Conservation (phyloP, 139 green algal genomes). For the Tetratostichococcus sp. region DNA sequence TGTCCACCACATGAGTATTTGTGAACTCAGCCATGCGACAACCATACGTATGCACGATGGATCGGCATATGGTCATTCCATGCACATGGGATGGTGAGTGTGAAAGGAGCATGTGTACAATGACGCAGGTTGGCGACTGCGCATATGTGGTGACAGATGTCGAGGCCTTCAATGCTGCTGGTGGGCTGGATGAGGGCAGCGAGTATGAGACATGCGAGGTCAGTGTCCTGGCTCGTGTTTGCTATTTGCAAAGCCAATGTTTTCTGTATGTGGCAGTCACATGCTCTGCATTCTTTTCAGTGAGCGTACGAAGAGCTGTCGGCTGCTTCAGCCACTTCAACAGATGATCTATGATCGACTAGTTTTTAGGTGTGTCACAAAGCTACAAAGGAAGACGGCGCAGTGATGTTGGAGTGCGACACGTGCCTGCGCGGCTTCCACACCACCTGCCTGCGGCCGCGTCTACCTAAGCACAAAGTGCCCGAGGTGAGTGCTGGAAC, state of each 20-base stretch:
- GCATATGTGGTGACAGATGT: not conserved
- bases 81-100: no score
- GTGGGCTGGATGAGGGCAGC: not conserved
- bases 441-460: slow-evolving; percentile 71
- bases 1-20: no score
- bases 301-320: no score
- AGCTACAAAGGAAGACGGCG: not conserved
- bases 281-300: no score
- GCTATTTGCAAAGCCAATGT: no score
- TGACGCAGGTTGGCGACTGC: not conserved
- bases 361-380: not conserved
- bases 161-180: not conserved
- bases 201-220: not conserved
- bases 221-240: not conserved
- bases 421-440: slow-evolving; percentile 85
- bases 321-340: no score
- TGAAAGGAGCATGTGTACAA: no score
- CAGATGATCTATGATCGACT: no score
- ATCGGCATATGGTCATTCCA: no score
- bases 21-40: no score
- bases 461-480: slow-evolving; percentile 47
- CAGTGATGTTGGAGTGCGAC: slow-evolving; percentile 84
- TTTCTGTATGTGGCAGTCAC: no score
- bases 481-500: slow-evolving; percentile 47
- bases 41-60: no score